phyloP scores from a whole-genome alignment of 257 asterid species.

The Cordia subcordata region DNA sequence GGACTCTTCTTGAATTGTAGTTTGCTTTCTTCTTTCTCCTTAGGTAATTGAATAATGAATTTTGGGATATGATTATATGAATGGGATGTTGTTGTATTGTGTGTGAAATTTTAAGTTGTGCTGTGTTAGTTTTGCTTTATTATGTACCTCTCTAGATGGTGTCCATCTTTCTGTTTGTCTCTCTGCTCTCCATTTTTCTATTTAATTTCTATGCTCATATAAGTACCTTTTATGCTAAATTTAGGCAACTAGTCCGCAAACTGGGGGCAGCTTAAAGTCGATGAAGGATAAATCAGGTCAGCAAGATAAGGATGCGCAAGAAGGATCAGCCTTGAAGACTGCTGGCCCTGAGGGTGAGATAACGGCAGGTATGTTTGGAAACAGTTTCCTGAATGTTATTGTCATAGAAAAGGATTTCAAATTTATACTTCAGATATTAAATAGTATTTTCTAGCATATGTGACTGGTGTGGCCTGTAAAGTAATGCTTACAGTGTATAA shows the following conservation, averaged over 20 bases:
- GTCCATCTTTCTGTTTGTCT: background rate
- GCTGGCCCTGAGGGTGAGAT: conserved; percentile 98
- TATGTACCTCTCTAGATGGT: too few species aligned
- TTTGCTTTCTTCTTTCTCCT: background rate
- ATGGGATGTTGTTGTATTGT: background rate
- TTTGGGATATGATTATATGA: background rate
- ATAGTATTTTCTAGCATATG: too few species aligned
- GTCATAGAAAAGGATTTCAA: background rate
- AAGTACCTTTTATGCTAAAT: conserved; percentile 1
- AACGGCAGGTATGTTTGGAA: conserved; percentile 63
- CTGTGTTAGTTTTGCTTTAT: too few species aligned
- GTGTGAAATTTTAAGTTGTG: background rate
- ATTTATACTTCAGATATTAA: background rate
- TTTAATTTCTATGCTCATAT: background rate
- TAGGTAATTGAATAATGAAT: too few species aligned
- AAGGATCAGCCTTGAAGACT: conserved; percentile 67
- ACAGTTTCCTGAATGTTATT: background rate
- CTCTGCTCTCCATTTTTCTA: background rate
- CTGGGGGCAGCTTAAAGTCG: conserved; percentile 79
- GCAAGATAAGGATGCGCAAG: conserved; percentile 76
- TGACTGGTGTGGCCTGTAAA: too few species aligned
- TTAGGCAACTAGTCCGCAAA: conserved; percentile 95
- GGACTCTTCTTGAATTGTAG: background rate
- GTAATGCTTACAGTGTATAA: too few species aligned
- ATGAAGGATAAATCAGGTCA: conserved; percentile 74